These are phyloP conservation scores for Pichia inconspicua DNA, from an alignment of 1,139 yeast genomes.

Conservation along the genomic window DNA sequence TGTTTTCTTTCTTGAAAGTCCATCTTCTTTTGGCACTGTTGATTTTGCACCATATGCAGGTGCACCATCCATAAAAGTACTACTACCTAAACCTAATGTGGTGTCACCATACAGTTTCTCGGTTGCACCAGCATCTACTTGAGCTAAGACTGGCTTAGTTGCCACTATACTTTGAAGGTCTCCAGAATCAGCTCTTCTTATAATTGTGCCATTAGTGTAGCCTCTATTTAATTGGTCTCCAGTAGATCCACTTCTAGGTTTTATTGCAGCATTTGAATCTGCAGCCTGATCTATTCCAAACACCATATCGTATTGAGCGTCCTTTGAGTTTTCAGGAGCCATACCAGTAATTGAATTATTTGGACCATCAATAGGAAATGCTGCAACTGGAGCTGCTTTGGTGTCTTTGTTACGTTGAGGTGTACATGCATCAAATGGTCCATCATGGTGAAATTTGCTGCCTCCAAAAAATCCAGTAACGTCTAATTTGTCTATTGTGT, in stretches of 20 bases:
- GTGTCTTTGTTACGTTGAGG: conserved; percentile 86
- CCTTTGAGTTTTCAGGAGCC: conserved; percentile 34
- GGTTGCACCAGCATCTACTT: conserved; percentile 61
- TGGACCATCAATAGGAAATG: conserved; percentile 94
- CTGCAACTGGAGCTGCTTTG: conserved; percentile 84
- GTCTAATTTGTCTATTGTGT: conserved; percentile 88
- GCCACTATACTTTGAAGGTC: conserved; percentile 12
- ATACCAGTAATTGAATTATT: conserved; percentile 76
- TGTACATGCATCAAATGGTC: conserved; percentile 97
- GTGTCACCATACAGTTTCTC: conserved; percentile 73
- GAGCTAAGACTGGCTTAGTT: conserved; percentile 45
- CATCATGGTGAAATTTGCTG: conserved; percentile 94
- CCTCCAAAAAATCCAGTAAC: conserved; percentile 95
- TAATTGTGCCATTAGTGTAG: conserved; percentile 27
- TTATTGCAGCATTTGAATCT: neutral
- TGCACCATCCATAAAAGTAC: conserved; percentile 93
- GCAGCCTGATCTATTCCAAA: conserved; percentile 38
- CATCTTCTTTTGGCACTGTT: conserved; percentile 24
- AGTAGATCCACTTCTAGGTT: conserved; percentile 7
- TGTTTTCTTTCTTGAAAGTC: conserved; percentile 65
- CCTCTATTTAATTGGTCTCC: conserved; percentile 11
- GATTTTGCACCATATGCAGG: conserved; percentile 67
- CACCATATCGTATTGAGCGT: conserved; percentile 52
- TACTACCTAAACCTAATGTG: conserved; percentile 82
- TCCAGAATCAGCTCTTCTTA: conserved; percentile 23